Conservation (phyloP, 768 basidiomycete species). For the Pulveroboletus sp. region DNA sequence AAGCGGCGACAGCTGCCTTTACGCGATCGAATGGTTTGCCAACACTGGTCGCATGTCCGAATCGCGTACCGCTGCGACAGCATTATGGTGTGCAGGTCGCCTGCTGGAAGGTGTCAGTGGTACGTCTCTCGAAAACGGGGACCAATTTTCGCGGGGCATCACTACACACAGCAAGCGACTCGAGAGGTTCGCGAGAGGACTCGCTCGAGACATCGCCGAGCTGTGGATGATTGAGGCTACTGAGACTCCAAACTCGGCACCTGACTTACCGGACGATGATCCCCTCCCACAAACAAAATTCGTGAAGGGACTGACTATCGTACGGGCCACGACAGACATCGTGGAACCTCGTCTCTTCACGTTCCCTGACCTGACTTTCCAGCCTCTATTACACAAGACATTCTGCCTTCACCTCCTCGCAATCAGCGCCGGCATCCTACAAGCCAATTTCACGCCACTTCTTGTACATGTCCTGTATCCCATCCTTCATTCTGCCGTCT, state of each 20-base stretch:
- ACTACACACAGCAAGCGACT: slow-evolving; percentile 41
- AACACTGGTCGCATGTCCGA: slow-evolving; percentile 45
- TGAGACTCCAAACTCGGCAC: slow-evolving; percentile 20
- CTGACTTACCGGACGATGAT: slow-evolving; percentile 24
- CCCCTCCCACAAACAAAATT: slow-evolving; percentile 51
- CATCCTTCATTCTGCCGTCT: slow-evolving; percentile 79
- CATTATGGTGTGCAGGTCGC: slow-evolving; percentile 79
- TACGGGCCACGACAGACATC: slow-evolving; percentile 57
- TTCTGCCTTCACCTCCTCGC: slow-evolving; percentile 74
- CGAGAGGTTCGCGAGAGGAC: slow-evolving; percentile 57
- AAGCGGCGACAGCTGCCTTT: slow-evolving; percentile 64
- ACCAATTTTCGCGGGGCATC: slow-evolving; percentile 1
- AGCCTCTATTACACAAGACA: slow-evolving; percentile 63
- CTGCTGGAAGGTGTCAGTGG: slow-evolving; percentile 68
- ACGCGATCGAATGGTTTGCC: slow-evolving; percentile 80
- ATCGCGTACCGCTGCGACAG: slow-evolving; percentile 51
- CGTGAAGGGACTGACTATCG: slow-evolving; percentile 56
- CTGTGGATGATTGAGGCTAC: slow-evolving; percentile 57
- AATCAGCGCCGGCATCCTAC: slow-evolving; percentile 64
- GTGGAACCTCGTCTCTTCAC: slow-evolving; percentile 30
- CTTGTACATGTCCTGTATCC: slow-evolving; percentile 83
- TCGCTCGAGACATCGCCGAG: slow-evolving; percentile 62
- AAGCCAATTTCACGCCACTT: slow-evolving; percentile 63
- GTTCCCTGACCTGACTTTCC: slow-evolving; percentile 31
- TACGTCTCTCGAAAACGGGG: slow-evolving; percentile 36